Base-by-base conservation (phyloP, 2,329 filamentous ascomycete genomes). In the Aspergillus udagawae region DNA sequence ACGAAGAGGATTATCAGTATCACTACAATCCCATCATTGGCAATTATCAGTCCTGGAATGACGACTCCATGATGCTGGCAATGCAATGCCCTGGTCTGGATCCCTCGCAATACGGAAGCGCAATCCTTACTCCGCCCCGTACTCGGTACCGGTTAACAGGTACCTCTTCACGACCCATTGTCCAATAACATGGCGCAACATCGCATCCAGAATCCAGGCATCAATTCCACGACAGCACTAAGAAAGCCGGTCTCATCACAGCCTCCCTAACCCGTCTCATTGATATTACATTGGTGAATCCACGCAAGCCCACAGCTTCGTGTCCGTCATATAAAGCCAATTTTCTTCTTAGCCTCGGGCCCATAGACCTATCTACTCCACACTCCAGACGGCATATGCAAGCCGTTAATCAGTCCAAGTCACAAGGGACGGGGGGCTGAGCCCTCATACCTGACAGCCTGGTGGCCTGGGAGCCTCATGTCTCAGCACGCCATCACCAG, bases 121-220 rank as follows among this genome's bases (percentile, higher is more conserved):
- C 32, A 14, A 38, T 38, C 32, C 32, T 6, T 38, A 17, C 32
- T 38, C 32, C 32, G 32, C 14, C 6, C 4, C 32, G 12, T 35
- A 35, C 32, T 38, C 32, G 32, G 32, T 38, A 38, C 32, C 32
- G 1, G 32, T 17, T 6, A 38, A 38, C 5, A 38, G 14, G 32
- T 17, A 17, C 4, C 32, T 17, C 32, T 38, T 17, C 32, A 38
- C 32, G 23, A n/a, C 47, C 49, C 29, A 51, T 51, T 51, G 49
- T n/a, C 49, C 49, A 51, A 51, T 51, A 12, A 23, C 12, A 7
- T 4, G 12, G 12, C 17, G 17, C 8, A 45, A 12, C 53, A 62
- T 54, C 55, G 32, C 60, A 55, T 60, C 57, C 57, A 42, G 53
- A 59, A 54, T 45, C 56, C 49, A 54, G 52, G 49, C 56, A 55